Evolutionary conservation across 2,329 filamentous ascomycete genomes (phyloP), one percentile per base, ranked within the genome.

Genomic region (Whalleya microplaca): DNA sequence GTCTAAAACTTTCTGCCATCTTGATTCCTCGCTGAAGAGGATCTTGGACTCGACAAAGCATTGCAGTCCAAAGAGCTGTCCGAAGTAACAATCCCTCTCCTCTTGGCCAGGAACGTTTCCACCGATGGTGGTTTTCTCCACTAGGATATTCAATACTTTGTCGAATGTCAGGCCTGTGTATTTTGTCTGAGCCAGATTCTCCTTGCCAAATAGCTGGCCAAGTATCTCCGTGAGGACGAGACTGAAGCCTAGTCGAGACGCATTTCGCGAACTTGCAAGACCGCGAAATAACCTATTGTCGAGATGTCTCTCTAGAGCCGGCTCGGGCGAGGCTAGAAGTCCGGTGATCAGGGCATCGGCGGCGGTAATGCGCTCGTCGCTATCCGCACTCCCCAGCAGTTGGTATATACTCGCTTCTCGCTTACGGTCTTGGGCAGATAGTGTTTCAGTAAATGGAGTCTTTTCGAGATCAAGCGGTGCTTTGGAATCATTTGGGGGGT

Each of bases 261-360:
- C 91, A 76, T 96, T 96, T 55, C 92, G 87, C 52, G 92, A 89
- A 71, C 92, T 97, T 59, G 93, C 92, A 18, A 98, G 85, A 41
- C 95, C 95, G 52, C 91, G 86, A 72, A 97, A 91, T 40, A 99
- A 79, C 21, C 89, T 83, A 69, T 84, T 84, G 61, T 85, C 83
- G 27, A 88, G 75, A 64, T 88, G 85, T 56, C 84, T 76, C 63
- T 80, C 72, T 14, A 88, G 75, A 2, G 84, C 80, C 1, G 75
- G 65, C 68, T 87, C 84, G 19, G 82, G 73, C 43, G 75, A 76
- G 41, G 72, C 78, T 1, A 87, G 68, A 1, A 88, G 76, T 7
- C 80, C 80, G 0, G 81, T 81, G 5, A 87, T 72, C 29, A 88
- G 82, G 20, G 79, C 82, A 58, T 82, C 80, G 27, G 84, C 86